Base-by-base conservation (phyloP, 2,329 filamentous ascomycete species). In the Microascus cirrosus region DNA sequence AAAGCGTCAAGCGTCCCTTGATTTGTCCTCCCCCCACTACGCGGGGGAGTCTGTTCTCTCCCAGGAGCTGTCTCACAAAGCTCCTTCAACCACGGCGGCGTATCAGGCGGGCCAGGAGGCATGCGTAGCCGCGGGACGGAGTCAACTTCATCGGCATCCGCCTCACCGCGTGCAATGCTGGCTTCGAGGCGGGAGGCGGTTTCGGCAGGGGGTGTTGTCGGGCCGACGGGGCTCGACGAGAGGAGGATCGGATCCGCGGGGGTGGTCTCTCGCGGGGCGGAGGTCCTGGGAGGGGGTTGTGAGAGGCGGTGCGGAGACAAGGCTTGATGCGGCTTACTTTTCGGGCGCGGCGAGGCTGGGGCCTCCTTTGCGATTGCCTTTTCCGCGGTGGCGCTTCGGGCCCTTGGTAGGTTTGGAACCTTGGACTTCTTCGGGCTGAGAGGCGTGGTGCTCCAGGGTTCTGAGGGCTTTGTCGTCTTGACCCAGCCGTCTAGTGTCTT, bases 181-280 rank as follows among this genome's bases (percentile, higher is more conserved):
- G 24, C 56, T 34, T 22, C 10, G 52, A 35, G 18, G 28, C 15
- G 2, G 24, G 24, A 28, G 57, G 39, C 22, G n/a, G 3, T 11
- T 13, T 20, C 25, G 8, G 22, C 11, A 36, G 39, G 6, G 10
- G 35, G 28, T 48, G 51, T 48, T 28, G 36, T 20, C 61, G 66
- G 32, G 53, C 35, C 59, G 66, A 66, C 62, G 56, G 76, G 75
- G 61, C 75, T 77, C 66, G 75, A 77, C 62, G 71, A 67, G 66
- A 78, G 71, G 61, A 72, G 54, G 67, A 78, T 76, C 60, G 74
- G 62, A 63, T 77, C 69, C 64, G 64, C 64, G 63, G 60, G 62
- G 60, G 64, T 69, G 64, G 74, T 77, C 25, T 56, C 58, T 55
- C 58, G 57, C 35, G 58, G 45, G 59, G 53, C 64, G 63, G 60